Evolutionary conservation across 2,329 filamentous ascomycete genomes (phyloP).

Genomic region (Purpureocillium takamizusanense): DNA sequence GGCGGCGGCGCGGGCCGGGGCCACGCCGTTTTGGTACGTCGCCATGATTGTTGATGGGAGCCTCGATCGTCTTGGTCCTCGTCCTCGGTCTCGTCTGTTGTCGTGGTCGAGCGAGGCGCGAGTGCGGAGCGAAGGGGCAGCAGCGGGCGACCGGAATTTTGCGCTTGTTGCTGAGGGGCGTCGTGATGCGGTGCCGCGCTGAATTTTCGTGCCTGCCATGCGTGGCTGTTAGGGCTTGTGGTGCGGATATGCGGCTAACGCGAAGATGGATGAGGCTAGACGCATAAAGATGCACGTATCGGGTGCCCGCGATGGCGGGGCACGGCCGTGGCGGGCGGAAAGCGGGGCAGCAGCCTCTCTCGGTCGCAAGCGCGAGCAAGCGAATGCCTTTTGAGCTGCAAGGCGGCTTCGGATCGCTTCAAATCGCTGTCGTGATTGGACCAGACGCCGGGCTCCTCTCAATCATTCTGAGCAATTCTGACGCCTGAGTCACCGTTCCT

Average conservation of each 20-base stretch:
- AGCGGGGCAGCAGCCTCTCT: no score
- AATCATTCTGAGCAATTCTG: no score
- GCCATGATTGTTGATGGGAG: slow-evolving; percentile 38
- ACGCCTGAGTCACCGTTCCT: no score
- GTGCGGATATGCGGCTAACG: slow-evolving; percentile 19
- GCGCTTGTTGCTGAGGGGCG: slow-evolving; percentile 19
- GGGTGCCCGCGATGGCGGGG: slow-evolving; percentile 12
- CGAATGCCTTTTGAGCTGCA: no score
- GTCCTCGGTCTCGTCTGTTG: slow-evolving; percentile 18
- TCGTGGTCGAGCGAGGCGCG: slow-evolving; percentile 8
- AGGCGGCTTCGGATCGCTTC: no score
- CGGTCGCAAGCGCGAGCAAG: no score
- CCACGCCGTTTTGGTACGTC: slow-evolving; percentile 51
- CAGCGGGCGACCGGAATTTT: slow-evolving; percentile 23
- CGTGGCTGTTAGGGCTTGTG: slow-evolving; percentile 31
- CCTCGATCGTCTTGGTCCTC: slow-evolving; percentile 19
- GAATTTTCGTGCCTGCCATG: slow-evolving; percentile 28
- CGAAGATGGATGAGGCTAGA: slow-evolving; percentile 10
- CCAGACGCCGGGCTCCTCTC: no score
- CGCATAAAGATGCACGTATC: slow-evolving; percentile 19
- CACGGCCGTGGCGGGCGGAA: slow-evolving; percentile 10
- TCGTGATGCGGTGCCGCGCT: slow-evolving; percentile 12
- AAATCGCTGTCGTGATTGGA: no score
- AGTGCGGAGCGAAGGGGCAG: slow-evolving; percentile 15
- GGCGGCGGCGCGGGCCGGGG: slow-evolving; percentile 51